A percentile compares a stretch with the other conserved stretches of the same genome.
Conservation (phyloP, 2,329 filamentous ascomycete genomes). For the Beauveria sp. region DNA sequence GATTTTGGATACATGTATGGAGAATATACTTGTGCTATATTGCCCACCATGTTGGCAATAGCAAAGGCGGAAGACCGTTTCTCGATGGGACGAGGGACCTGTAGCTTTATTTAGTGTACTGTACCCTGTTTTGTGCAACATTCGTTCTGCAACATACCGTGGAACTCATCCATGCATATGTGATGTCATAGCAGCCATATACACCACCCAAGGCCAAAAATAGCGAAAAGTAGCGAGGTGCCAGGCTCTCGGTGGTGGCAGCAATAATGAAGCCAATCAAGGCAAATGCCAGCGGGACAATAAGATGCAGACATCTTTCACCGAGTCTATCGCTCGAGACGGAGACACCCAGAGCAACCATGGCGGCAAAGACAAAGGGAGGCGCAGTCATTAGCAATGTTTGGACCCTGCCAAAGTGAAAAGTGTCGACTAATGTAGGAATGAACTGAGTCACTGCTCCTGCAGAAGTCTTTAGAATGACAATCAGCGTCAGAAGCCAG, state of each 20-base stretch:
- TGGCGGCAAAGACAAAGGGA: constrained; percentile 55
- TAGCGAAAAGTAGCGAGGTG: constrained; percentile 46
- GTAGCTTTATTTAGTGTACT: not conserved
- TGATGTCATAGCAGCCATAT: constrained; percentile 12
- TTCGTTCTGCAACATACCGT: constrained; percentile 16
- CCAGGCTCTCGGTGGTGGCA: constrained; percentile 52
- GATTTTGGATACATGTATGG: constrained; percentile 39
- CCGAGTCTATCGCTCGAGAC: constrained; percentile 65
- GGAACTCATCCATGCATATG: constrained; percentile 13
- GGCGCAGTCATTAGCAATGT: constrained; percentile 59
- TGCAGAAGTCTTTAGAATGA: constrained; percentile 47
- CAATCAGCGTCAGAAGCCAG: constrained; percentile 44
- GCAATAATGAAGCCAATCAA: constrained; percentile 61
- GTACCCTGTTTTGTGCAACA: too few species aligned
- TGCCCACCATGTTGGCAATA: constrained; percentile 60
- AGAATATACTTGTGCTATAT: constrained; percentile 42
- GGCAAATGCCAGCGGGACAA: constrained; percentile 52
- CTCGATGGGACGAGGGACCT: constrained; percentile 58
- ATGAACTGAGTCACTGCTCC: constrained; percentile 62
- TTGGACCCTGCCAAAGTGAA: constrained; percentile 53
- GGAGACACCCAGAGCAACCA: constrained; percentile 57
- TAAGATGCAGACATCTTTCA: constrained; percentile 64
- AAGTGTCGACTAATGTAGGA: constrained; percentile 60
- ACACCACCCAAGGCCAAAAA: constrained; percentile 9
- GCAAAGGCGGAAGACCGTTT: constrained; percentile 59